Conservation (phyloP, 208 protist species). For the Trypanosoma rangeli region DNA sequence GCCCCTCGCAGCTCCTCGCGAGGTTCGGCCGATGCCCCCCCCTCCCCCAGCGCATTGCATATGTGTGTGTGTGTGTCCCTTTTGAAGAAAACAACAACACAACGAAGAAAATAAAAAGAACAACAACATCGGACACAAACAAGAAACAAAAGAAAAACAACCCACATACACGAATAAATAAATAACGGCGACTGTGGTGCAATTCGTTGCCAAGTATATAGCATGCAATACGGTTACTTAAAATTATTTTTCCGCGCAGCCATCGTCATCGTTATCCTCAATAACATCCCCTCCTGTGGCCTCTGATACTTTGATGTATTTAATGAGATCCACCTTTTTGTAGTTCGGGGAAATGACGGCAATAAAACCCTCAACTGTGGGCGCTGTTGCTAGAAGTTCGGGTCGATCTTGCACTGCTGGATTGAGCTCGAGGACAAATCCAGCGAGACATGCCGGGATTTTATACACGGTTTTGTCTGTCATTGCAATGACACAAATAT, state of each 20-base stretch:
- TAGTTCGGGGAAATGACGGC: constrained; percentile 72
- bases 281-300: constrained; percentile 68
- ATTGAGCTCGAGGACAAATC: constrained; percentile 86
- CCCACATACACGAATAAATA: constrained; percentile 7
- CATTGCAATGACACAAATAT: constrained; percentile 58
- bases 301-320: constrained; percentile 52
- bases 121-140: too few species aligned
- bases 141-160: neutral
- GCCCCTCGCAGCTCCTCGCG: constrained; percentile 8
- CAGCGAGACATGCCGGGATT: constrained; percentile 75
- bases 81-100: too few species aligned
- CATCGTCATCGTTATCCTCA: constrained; percentile 37
- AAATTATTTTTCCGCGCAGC: too few species aligned
- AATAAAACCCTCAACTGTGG: constrained; percentile 69
- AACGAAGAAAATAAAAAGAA: too few species aligned
- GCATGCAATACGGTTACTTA: neutral
- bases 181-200: neutral
- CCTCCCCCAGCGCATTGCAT: too few species aligned
- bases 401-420: constrained; percentile 50
- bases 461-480: constrained; percentile 51
- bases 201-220: neutral
- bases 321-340: constrained; percentile 44
- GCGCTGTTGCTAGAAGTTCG: constrained; percentile 50
- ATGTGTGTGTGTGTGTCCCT: too few species aligned
- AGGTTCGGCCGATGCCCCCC: too few species aligned